phyloP scores from a whole-genome alignment of 2,329 filamentous ascomycete species.

The Kalaharituber pfeilii region DNA sequence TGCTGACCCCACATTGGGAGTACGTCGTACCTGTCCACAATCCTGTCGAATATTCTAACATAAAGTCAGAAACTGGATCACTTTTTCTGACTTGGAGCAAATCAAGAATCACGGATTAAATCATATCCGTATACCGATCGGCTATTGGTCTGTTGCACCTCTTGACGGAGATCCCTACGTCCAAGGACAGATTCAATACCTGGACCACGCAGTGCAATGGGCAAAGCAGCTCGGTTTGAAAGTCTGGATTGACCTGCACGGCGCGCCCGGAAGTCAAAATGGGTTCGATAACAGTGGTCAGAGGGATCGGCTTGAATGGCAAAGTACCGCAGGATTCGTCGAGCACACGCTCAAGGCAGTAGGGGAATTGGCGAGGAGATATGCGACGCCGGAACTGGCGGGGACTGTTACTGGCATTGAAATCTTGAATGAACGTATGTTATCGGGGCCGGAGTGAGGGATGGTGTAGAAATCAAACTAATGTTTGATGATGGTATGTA shows the following conservation, averaged over 20 bases:
- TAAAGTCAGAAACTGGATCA: slow-evolving; percentile 33
- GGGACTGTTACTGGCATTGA: slow-evolving; percentile 43
- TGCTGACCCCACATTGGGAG: slow-evolving; percentile 40
- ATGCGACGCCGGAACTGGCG: slow-evolving; percentile 34
- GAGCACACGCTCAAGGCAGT: slow-evolving; percentile 39
- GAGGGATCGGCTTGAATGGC: slow-evolving; percentile 28
- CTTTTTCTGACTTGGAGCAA: slow-evolving; percentile 37
- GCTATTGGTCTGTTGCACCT: slow-evolving; percentile 45
- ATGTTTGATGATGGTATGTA: not conserved
- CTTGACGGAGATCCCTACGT: slow-evolving; percentile 42
- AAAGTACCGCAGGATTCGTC: slow-evolving; percentile 32
- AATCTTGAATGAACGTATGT: slow-evolving; percentile 39
- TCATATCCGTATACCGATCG: slow-evolving; percentile 47
- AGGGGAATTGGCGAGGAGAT: slow-evolving; percentile 40
- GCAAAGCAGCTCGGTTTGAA: slow-evolving; percentile 41
- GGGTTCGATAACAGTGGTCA: slow-evolving; percentile 47
- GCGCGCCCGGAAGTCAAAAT: slow-evolving; percentile 26
- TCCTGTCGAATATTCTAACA: not conserved
- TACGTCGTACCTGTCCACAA: slow-evolving; percentile 2
- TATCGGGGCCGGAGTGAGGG: slow-evolving; percentile 24
- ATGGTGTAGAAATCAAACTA: not conserved
- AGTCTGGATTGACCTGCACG: slow-evolving; percentile 51
- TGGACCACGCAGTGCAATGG: slow-evolving; percentile 42
- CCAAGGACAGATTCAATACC: slow-evolving; percentile 40
- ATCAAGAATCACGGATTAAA: slow-evolving; percentile 43